Conservation (phyloP, 768 basidiomycete species). For the Fibroporia radiculosa region DNA sequence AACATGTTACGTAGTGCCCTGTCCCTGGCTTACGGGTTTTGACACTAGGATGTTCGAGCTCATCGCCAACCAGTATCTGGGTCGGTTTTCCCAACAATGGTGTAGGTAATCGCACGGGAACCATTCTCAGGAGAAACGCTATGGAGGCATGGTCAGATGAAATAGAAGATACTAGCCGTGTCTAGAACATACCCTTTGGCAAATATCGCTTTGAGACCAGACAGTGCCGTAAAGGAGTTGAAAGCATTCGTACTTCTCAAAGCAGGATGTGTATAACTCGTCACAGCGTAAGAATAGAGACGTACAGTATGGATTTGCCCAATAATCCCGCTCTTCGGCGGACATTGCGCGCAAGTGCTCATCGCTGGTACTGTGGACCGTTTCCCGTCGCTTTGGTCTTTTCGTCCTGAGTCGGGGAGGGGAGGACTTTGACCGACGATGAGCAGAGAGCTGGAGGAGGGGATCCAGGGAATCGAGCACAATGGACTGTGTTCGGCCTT, state of each 20-base stretch:
- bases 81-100: constrained; percentile 9
- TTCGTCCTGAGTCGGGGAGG: constrained; percentile 38
- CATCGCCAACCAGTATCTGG: constrained; percentile 41
- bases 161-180: not conserved
- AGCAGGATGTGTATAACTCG: not conserved
- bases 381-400: constrained; percentile 18
- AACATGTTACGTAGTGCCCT: constrained; percentile 54
- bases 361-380: constrained; percentile 3
- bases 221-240: constrained; percentile 56
- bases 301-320: constrained; percentile 72
- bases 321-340: constrained; percentile 53
- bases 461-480: constrained; percentile 51
- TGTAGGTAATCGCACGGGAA: constrained; percentile 35
- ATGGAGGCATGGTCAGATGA: not conserved
- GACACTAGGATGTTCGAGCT: constrained; percentile 60
- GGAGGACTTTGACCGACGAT: constrained; percentile 47
- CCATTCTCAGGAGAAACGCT: constrained; percentile 52
- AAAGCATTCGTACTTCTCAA: constrained; percentile 60
- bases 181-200: constrained; percentile 43
- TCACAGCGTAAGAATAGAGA: constrained; percentile 4
- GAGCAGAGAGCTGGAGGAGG: constrained; percentile 41
- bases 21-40: constrained; percentile 36
- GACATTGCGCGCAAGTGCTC: constrained; percentile 46
- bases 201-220: constrained; percentile 39
- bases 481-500: constrained; percentile 46